These are phyloP conservation scores for Trametes meyenii DNA, from an alignment of 768 basidiomycete genomes.

Conservation along the genomic window DNA sequence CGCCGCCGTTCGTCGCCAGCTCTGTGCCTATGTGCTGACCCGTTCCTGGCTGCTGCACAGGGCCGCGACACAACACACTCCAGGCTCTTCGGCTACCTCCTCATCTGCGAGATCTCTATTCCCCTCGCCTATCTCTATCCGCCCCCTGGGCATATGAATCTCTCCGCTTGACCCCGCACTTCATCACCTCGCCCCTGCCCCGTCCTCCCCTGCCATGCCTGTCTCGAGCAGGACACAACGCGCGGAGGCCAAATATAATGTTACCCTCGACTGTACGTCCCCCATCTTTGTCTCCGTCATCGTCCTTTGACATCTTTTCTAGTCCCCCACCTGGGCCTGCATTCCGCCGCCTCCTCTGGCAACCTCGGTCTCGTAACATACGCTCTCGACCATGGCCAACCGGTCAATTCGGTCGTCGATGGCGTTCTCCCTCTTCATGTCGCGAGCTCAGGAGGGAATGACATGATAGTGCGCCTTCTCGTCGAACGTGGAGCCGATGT, in stretches of 20 bases:
- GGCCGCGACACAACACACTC: constrained; percentile 1
- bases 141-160: constrained; percentile 10
- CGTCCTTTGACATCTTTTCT: neutral
- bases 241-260: constrained; percentile 54
- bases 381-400: constrained; percentile 92
- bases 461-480: constrained; percentile 82
- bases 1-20: neutral
- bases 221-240: constrained; percentile 41
- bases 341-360: constrained; percentile 78
- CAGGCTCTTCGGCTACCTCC: constrained; percentile 10
- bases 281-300: neutral
- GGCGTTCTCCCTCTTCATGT: constrained; percentile 97
- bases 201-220: constrained; percentile 35
- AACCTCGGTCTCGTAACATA: constrained; percentile 93
- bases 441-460: constrained; percentile 89
- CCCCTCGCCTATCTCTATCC: constrained; percentile 15
- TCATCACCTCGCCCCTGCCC: neutral
- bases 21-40: neutral
- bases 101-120: constrained; percentile 18
- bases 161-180: neutral
- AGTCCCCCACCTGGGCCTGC: constrained; percentile 80
- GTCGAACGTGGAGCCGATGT: constrained; percentile 98
- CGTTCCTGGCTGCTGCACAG: constrained; percentile 2
- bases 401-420: constrained; percentile 93
- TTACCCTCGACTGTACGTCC: constrained; percentile 52